phyloP scores from a whole-genome alignment of 495 filamentous ascomycete genomes.

The Cercophora sp. region DNA sequence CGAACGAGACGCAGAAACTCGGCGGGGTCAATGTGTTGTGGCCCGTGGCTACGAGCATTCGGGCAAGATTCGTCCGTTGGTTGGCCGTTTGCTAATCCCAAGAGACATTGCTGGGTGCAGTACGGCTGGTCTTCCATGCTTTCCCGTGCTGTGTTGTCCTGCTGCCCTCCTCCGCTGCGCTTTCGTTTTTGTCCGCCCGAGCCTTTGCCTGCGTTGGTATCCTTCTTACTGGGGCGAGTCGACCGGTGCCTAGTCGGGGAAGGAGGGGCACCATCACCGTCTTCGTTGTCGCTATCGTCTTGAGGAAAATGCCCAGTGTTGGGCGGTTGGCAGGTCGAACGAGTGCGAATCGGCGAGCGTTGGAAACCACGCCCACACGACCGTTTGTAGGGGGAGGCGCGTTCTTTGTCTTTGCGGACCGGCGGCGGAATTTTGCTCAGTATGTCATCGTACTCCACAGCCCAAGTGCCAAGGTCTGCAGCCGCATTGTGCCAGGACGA shows the following conservation, averaged over 20 bases:
- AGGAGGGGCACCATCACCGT: too few relatives aligned
- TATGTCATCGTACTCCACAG: slow-evolving; percentile 35
- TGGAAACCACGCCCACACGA: slow-evolving; percentile 24
- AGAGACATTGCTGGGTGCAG: slow-evolving; percentile 44
- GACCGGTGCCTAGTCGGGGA: slow-evolving; percentile 18
- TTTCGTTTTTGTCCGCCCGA: slow-evolving; percentile 11
- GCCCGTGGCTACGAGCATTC: slow-evolving; percentile 31
- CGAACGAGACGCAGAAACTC: slow-evolving; percentile 28
- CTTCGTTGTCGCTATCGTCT: slow-evolving; percentile 16
- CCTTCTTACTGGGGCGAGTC: slow-evolving; percentile 12
- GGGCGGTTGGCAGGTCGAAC: slow-evolving; percentile 16
- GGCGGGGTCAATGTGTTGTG: slow-evolving; percentile 17
- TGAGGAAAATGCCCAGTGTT: not conserved
- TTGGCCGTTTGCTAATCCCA: slow-evolving; percentile 29
- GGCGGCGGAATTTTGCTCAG: slow-evolving; percentile 28
- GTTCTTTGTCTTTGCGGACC: slow-evolving; percentile 26
- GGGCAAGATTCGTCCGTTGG: slow-evolving; percentile 38
- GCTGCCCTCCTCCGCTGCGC: slow-evolving; percentile 21
- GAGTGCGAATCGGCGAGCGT: slow-evolving; percentile 27
- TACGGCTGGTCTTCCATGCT: slow-evolving; percentile 32
- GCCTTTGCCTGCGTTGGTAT: slow-evolving; percentile 4
- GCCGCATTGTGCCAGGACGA: slow-evolving; percentile 38
- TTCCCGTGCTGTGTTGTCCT: slow-evolving; percentile 3
- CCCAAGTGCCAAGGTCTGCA: slow-evolving; percentile 31
- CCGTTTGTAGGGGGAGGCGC: slow-evolving; percentile 26